Base-by-base conservation (phyloP, 129 eudicot genomes). In the Ambrosia trifida region DNA sequence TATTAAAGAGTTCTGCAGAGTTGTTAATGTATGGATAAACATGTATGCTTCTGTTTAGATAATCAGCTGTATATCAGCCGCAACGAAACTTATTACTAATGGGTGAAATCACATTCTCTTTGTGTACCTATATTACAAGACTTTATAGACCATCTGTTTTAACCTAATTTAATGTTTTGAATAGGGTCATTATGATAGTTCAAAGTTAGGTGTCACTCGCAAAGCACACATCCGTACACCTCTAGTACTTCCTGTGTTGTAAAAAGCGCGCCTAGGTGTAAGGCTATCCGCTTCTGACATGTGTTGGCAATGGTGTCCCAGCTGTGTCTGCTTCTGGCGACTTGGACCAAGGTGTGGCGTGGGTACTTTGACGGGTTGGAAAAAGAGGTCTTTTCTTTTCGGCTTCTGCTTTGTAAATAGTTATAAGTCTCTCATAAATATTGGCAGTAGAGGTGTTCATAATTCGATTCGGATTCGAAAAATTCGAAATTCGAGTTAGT, bases 1-100 rank as follows among this genome's bases (percentile, higher is more conserved):
- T 51, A 17, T 11, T 24, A 1, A 35, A 28, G 14, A n/a, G 12
- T 59, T 44, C 65, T 74, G 14, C 46, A 12, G 65, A 11, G 53
- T 28, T 18, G 19, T 54, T 54, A 54, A 54, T 54, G 33, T 9
- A 20, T 20, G 32, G 32, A 20, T 19, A 49, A 49, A 49, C 54
- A 9, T 28, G 38, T 30, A 57, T 57, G 64, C 40, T 57, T 57
- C 36, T 57, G 64, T 57, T n/a, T n/a, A 49, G 54, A 49, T 49
- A 49, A 20, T 49, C 54, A 4, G 54, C 17, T 38, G 9, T 38
- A 5, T 38, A 38, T 11, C 16, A 16, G 58, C 58, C 6, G 58
- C 58, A 52, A 52, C 58, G 36, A 24, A 57, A 4, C n/a, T n/a
- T n/a, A n/a, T n/a, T n/a, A n/a, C n/a, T n/a, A n/a, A n/a, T n/a